phyloP scores from a whole-genome alignment of 768 basidiomycete genomes.

The Boletus sp. region DNA sequence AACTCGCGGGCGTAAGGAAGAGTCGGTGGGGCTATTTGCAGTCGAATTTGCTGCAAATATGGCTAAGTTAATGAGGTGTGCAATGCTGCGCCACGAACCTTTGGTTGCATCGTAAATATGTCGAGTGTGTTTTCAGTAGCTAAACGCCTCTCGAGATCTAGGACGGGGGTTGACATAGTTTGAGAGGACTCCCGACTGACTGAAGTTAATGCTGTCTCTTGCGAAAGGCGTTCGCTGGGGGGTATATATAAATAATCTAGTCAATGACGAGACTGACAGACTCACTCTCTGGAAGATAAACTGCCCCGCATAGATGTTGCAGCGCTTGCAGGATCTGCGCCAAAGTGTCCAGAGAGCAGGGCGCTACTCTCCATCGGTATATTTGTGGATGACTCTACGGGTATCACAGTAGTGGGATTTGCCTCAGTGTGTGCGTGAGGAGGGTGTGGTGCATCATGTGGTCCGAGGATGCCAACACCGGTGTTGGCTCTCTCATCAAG shows the following conservation, averaged over 20 bases:
- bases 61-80: slow-evolving; percentile 1
- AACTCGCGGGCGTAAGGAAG: slow-evolving; percentile 78
- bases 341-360: slow-evolving; percentile 24
- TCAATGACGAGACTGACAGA: slow-evolving; percentile 1
- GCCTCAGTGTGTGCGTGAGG: background rate
- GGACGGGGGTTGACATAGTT: slow-evolving; percentile 54
- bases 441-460: background rate
- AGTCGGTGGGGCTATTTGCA: slow-evolving; percentile 83
- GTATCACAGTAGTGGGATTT: background rate
- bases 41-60: slow-evolving; percentile 66
- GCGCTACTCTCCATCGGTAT: slow-evolving; percentile 1
- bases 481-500: slow-evolving; percentile 59
- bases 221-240: slow-evolving; percentile 56
- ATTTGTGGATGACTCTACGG: background rate
- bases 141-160: slow-evolving; percentile 80
- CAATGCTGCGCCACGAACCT: slow-evolving; percentile 46
- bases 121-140: slow-evolving; percentile 80
- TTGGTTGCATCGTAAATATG: slow-evolving; percentile 93
- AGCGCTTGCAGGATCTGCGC: slow-evolving; percentile 39
- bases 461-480: slow-evolving; percentile 8
- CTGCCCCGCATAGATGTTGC: slow-evolving; percentile 52
- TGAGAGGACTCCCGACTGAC: slow-evolving; percentile 51
- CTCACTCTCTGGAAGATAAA: slow-evolving; percentile 58
- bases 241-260: slow-evolving; percentile 7
- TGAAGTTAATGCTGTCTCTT: slow-evolving; percentile 57